phyloP scores from a whole-genome alignment of 2,329 filamentous ascomycete genomes.

The Ophiostoma novo-ulmi region DNA sequence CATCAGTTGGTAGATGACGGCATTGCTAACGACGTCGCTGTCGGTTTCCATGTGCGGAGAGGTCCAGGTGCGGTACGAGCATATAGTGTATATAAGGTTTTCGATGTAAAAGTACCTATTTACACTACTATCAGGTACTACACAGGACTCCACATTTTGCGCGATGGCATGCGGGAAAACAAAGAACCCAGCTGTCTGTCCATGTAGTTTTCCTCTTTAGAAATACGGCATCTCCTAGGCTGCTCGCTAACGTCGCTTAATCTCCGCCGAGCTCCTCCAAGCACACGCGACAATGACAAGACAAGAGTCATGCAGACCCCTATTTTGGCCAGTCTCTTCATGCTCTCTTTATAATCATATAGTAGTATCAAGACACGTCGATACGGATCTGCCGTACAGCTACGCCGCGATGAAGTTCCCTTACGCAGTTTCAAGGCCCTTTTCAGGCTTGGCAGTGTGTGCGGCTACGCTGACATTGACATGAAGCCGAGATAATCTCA shows the following conservation, averaged over 20 bases:
- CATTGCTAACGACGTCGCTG: too few species aligned
- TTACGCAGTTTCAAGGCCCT: too few species aligned
- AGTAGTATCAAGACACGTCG: background rate
- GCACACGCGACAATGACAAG: background rate
- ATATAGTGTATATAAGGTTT: background rate
- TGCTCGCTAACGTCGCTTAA: background rate
- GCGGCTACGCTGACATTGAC: too few species aligned
- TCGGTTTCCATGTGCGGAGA: background rate
- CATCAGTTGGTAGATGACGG: background rate
- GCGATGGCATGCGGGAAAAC: background rate
- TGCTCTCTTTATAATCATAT: background rate
- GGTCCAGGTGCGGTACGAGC: background rate
- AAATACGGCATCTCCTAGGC: background rate
- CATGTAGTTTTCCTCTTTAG: background rate
- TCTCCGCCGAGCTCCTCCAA: background rate
- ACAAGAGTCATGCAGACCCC: background rate
- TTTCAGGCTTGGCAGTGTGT: too few species aligned
- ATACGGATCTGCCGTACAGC: too few species aligned
- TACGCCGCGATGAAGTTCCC: too few species aligned
- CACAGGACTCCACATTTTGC: background rate
- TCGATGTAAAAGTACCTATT: fast-evolving
- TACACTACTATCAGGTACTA: background rate
- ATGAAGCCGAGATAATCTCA: too few species aligned
- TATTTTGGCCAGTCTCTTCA: background rate
- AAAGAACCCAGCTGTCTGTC: background rate